phyloP scores from a whole-genome alignment of 345 rosid species.

The Linum trigynum region DNA sequence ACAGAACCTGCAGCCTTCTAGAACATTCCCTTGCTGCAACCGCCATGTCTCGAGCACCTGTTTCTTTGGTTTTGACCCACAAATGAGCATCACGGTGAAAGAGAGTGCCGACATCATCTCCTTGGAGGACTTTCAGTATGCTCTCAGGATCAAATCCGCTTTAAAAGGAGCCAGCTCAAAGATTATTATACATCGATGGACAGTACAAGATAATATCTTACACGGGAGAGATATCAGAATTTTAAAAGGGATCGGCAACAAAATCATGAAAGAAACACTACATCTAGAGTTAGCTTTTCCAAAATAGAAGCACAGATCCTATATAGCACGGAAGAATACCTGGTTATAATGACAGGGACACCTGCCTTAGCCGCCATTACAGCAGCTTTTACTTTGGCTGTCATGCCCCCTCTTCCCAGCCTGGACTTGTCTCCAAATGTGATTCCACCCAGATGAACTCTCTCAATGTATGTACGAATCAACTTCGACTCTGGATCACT shows the following conservation, averaged over 20 bases:
- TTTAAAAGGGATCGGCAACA: neutral
- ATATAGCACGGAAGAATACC: constrained; percentile 32
- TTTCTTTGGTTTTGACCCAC: constrained; percentile 51
- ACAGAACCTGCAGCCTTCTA: constrained; percentile 72
- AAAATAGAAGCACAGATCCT: no score
- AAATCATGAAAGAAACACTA: neutral
- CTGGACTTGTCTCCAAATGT: constrained; percentile 98
- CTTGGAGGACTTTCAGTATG: constrained; percentile 75
- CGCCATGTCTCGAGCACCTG: constrained; percentile 74
- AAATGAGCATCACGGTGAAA: constrained; percentile 84
- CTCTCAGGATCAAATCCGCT: constrained; percentile 76
- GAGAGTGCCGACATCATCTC: constrained; percentile 78
- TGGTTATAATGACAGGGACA: constrained; percentile 89
- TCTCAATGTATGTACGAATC: constrained; percentile 73
- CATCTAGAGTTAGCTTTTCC: no score
- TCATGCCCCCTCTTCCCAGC: constrained; percentile 99
- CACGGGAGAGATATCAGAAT: neutral
- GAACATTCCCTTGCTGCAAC: constrained; percentile 91
- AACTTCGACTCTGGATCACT: constrained; percentile 82
- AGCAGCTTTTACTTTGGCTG: constrained; percentile 97
- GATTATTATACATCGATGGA: neutral
- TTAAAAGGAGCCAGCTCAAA: constrained; percentile 12
- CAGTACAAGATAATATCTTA: neutral
- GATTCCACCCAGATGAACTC: constrained; percentile 73
- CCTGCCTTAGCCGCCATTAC: constrained; percentile 84